Evolutionary conservation across 2,329 filamentous ascomycete species (phyloP).

Genomic region (Parastagonospora nodorum): DNA sequence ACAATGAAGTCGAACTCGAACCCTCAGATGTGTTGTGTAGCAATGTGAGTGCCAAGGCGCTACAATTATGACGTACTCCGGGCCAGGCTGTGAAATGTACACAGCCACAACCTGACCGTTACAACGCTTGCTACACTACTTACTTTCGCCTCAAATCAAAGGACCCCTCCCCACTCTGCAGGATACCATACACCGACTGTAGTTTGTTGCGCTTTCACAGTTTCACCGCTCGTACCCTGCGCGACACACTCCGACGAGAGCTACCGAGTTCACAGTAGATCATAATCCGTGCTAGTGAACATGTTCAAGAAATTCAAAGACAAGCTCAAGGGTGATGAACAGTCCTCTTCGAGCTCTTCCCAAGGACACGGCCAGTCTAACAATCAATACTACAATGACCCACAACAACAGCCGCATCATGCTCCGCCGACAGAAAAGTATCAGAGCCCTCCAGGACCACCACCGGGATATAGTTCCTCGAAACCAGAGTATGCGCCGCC

Average conservation of each 20-base stretch:
- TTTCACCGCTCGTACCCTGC: too few species aligned
- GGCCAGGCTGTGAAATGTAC: too few species aligned
- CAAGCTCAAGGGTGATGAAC: conserved; percentile 38
- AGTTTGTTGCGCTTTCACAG: too few species aligned
- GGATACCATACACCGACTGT: too few species aligned
- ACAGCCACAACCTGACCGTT: too few species aligned
- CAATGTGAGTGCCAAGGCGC: too few species aligned
- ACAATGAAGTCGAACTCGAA: too few species aligned
- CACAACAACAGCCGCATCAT: conserved; percentile 20
- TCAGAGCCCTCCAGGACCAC: conserved; percentile 36
- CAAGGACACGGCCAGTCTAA: conserved; percentile 27
- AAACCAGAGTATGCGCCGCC: conserved; percentile 28
- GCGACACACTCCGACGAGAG: conserved; percentile 1
- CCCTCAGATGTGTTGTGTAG: too few species aligned
- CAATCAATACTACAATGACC: conserved; percentile 30
- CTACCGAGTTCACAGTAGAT: not conserved
- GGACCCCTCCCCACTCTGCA: too few species aligned
- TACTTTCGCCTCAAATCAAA: too few species aligned
- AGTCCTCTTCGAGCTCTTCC: conserved; percentile 16
- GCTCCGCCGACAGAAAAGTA: conserved; percentile 29
- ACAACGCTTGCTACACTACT: too few species aligned
- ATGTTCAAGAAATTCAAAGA: conserved; percentile 46
- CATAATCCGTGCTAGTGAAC: not conserved
- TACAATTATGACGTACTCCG: too few species aligned
- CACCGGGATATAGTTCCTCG: conserved; percentile 26